phyloP scores from a whole-genome alignment of 129 eudicot species.

The carrot (Daucus carota) region DNA sequence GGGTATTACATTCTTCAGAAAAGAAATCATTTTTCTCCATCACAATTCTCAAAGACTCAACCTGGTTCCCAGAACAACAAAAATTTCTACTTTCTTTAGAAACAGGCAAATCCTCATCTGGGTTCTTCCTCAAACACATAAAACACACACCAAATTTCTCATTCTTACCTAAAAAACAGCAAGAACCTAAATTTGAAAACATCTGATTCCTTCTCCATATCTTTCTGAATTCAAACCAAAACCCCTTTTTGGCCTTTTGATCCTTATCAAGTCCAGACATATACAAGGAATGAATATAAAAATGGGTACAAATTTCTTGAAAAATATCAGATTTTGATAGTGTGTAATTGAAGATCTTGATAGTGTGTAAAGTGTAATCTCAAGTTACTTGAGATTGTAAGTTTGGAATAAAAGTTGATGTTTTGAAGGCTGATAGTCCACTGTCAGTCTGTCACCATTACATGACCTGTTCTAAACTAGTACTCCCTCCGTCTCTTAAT shows the following conservation, averaged over 20 bases:
- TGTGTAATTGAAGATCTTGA: not conserved
- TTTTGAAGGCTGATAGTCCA: not conserved
- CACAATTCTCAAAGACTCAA: slow-evolving; percentile 1
- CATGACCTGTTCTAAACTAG: not conserved
- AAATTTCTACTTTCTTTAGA: slow-evolving; percentile 41
- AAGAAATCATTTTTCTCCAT: slow-evolving; percentile 11
- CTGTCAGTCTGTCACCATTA: not conserved
- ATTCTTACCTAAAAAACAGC: not conserved
- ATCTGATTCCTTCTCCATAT: slow-evolving; percentile 15
- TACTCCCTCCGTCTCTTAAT: too few species aligned
- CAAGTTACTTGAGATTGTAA: not conserved
- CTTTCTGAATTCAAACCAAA: slow-evolving; percentile 31
- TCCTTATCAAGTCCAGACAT: not conserved
- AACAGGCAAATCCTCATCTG: slow-evolving; percentile 33
- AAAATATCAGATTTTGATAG: not conserved
- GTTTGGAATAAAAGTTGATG: not conserved
- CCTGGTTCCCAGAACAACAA: slow-evolving; percentile 22
- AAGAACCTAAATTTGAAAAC: not conserved
- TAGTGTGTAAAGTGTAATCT: not conserved
- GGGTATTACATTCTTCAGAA: slow-evolving; percentile 8
- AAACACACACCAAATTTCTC: slow-evolving; percentile 25
- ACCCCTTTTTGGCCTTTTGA: slow-evolving; percentile 24
- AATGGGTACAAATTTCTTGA: not conserved
- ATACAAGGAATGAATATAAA: not conserved
- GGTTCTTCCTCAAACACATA: slow-evolving; percentile 26